Percentiles rank a stretch among this genome's conserved stretches.
Evolutionary conservation across 306 rosid species (phyloP).

Genomic region (Sphenostylis stenocarpa): DNA sequence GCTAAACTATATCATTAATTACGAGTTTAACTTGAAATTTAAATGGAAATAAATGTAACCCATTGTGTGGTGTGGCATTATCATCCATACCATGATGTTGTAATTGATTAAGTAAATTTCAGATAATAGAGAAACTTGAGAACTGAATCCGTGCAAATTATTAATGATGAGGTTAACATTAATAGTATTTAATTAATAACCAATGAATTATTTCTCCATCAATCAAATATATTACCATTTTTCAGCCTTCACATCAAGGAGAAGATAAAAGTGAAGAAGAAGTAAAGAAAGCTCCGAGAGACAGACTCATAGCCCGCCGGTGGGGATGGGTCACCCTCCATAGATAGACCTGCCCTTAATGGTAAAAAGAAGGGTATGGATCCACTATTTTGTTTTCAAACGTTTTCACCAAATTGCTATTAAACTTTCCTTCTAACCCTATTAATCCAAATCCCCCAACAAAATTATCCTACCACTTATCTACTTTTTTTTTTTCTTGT

Average conservation of each 20-base stretch:
- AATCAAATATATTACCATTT: slow-evolving; percentile 17
- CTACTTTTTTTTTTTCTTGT: neutral
- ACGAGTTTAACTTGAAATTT: too few species aligned
- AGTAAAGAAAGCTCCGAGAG: slow-evolving; percentile 18
- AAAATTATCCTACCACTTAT: neutral
- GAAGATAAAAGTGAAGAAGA: slow-evolving; percentile 27
- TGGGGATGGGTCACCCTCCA: slow-evolving; percentile 40
- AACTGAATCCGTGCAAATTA: neutral
- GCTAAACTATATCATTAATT: too few species aligned
- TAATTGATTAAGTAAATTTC: neutral
- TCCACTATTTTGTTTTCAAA: neutral
- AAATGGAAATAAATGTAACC: too few species aligned
- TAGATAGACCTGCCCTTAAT: slow-evolving; percentile 14
- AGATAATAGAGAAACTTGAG: neutral
- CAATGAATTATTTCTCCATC: slow-evolving; percentile 5
- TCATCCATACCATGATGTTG: neutral
- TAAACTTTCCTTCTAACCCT: slow-evolving; percentile 24
- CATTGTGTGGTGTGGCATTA: neutral
- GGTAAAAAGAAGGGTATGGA: neutral
- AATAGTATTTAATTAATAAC: neutral
- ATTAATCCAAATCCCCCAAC: neutral
- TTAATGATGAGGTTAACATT: neutral
- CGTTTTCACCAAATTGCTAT: neutral
- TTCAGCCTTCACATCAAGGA: slow-evolving; percentile 1
- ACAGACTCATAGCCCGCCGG: slow-evolving; percentile 27